Evolutionary conservation across 2,329 filamentous ascomycete genomes (phyloP).

Genomic region (Verticillium nubilum): DNA sequence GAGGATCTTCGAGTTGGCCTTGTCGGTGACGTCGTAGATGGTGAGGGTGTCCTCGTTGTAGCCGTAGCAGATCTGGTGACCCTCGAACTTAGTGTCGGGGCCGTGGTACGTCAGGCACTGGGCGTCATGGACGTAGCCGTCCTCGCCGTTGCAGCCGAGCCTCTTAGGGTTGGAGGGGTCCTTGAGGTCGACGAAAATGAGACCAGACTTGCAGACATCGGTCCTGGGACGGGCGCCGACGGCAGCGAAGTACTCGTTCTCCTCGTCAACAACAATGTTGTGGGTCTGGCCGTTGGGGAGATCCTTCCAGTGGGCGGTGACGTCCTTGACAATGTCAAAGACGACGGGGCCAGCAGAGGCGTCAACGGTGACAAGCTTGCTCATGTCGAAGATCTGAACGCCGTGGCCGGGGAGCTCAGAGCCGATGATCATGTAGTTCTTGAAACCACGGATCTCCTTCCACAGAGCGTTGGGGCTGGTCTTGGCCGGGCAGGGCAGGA

Average conservation of each 20-base stretch:
- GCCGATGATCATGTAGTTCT: conserved; percentile 23
- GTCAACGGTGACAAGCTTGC: conserved; percentile 33
- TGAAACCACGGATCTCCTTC: conserved; percentile 26
- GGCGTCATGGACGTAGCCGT: conserved; percentile 45
- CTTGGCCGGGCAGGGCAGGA: conserved; percentile 19
- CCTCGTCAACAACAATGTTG: conserved; percentile 43
- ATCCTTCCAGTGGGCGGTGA: conserved; percentile 23
- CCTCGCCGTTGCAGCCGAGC: conserved; percentile 36
- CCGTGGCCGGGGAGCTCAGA: conserved; percentile 39
- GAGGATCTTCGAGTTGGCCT: conserved; percentile 35
- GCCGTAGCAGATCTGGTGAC: conserved; percentile 45
- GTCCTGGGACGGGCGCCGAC: conserved; percentile 27
- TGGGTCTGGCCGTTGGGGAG: conserved; percentile 26
- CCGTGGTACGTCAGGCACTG: conserved; percentile 49
- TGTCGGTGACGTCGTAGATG: conserved; percentile 45
- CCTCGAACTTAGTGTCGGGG: conserved; percentile 36
- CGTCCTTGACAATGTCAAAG: conserved; percentile 19
- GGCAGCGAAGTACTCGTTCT: conserved; percentile 36
- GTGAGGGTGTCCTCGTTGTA: conserved; percentile 47
- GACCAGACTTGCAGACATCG: conserved; percentile 37
- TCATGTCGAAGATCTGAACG: conserved; percentile 57
- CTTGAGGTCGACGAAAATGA: conserved; percentile 49
- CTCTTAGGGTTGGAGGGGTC: conserved; percentile 43
- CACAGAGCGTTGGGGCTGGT: conserved; percentile 12
- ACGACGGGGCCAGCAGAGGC: conserved; percentile 23